Percentiles rank a stretch among this genome's conserved stretches.
phyloP scores from a whole-genome alignment of 495 filamentous ascomycete genomes.

The Lentithecium fluviatile region DNA sequence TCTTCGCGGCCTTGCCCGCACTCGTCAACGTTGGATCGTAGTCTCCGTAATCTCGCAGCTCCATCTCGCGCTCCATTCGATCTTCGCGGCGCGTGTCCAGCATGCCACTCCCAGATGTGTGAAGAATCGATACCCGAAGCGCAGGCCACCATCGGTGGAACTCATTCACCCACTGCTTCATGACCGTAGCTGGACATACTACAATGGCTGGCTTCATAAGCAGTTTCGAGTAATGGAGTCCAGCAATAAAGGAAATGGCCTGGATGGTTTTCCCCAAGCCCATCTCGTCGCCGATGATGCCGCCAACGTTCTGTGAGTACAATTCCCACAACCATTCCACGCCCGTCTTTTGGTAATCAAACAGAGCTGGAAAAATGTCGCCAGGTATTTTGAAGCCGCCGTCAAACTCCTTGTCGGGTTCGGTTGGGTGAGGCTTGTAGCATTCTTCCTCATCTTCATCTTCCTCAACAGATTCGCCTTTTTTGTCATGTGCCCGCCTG shows the following conservation, averaged over 20 bases:
- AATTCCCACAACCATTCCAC: slow-evolving; percentile 97
- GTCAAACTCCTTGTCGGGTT: slow-evolving; percentile 67
- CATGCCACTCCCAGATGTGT: slow-evolving; percentile 95
- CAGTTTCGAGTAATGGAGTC: slow-evolving; percentile 83
- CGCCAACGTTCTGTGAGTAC: slow-evolving; percentile 82
- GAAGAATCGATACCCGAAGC: slow-evolving; percentile 87
- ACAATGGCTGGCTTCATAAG: slow-evolving; percentile 81
- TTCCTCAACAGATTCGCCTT: slow-evolving; percentile 20
- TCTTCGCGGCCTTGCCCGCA: slow-evolving; percentile 63
- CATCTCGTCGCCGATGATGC: slow-evolving; percentile 98
- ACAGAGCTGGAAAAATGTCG: slow-evolving; percentile 84
- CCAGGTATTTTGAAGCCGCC: slow-evolving; percentile 80
- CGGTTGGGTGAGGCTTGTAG: slow-evolving; percentile 78
- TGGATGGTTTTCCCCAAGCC: slow-evolving; percentile 96
- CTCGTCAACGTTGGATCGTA: slow-evolving; percentile 48
- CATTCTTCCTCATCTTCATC: slow-evolving; percentile 62
- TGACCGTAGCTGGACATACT: slow-evolving; percentile 87
- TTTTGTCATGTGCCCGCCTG: slow-evolving; percentile 42
- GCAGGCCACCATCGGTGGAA: slow-evolving; percentile 98
- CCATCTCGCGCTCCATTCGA: slow-evolving; percentile 66
- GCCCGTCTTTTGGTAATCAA: slow-evolving; percentile 93
- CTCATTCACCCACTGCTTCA: slow-evolving; percentile 97
- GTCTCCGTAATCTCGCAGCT: slow-evolving; percentile 45
- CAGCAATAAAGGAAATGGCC: slow-evolving; percentile 85
- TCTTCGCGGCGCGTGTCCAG: slow-evolving; percentile 71